Evolutionary conservation across 2,329 filamentous ascomycete species (phyloP).

Genomic region (Seiridium unicorne): DNA sequence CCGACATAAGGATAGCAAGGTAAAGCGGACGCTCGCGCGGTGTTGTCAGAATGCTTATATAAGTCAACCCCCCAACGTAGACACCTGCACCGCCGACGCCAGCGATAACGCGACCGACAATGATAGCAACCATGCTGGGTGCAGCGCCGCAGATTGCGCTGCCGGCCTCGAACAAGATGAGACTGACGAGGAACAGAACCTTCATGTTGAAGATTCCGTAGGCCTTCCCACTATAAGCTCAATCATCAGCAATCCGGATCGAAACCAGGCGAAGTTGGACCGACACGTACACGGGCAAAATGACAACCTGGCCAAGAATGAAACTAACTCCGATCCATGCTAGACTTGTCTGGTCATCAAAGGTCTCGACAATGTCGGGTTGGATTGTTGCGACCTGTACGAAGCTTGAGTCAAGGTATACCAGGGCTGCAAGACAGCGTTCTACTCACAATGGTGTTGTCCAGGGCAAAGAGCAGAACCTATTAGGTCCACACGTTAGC

Average conservation of each 20-base stretch:
- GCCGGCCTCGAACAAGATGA: conserved; percentile 25
- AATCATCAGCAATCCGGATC: neutral
- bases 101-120: conserved; percentile 40
- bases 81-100: conserved; percentile 41
- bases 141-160: conserved; percentile 39
- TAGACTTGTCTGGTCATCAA: conserved; percentile 35
- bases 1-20: neutral
- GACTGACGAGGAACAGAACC: conserved; percentile 28
- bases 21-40: neutral
- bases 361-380: conserved; percentile 34
- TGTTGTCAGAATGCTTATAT: conserved; percentile 13
- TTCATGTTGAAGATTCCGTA: conserved; percentile 45
- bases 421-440: neutral
- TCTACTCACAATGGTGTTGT: conserved; percentile 2
- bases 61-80: conserved; percentile 30
- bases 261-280: neutral
- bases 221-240: conserved; percentile 23
- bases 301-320: conserved; percentile 37
- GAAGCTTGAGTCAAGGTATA: neutral
- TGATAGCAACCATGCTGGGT: conserved; percentile 42
- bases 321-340: conserved; percentile 40
- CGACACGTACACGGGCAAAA: conserved; percentile 14
- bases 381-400: conserved; percentile 42
- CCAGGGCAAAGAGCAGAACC: conserved; percentile 3
- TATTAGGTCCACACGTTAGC: neutral